Evolutionary conservation across 108 stramenopile species (phyloP), one percentile per base, ranked within the genome.

Genomic region (Skeletonema potamos): DNA sequence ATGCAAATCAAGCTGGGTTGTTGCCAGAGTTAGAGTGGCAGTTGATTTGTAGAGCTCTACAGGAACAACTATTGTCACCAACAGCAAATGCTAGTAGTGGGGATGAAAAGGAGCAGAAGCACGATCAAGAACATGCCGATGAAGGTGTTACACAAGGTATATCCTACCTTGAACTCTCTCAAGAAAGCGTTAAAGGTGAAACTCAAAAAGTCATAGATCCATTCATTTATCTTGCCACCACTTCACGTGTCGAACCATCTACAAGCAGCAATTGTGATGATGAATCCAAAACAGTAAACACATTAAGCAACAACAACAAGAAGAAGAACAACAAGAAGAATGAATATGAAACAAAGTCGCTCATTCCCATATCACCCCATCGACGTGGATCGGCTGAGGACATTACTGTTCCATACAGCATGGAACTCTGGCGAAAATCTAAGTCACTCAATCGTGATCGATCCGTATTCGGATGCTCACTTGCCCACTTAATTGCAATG

Each of bases 401-500:
- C 62, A 39, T 82, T 1, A 43, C 76, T 12, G 24, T 90, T 36
- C 93, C 91, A 54, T 94, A 92, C 68, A 79, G 85, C 27, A 62
- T 85, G 61, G 89, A 93, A 72, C 64, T 96, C 26, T 96, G 94
- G 94, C 73, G 78, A 9, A 96, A 96, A 73, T 82, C 86, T 17
- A 90, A 89, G 71, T 66, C 82, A 1, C 72, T 96, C 59, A 92
- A 89, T 79, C 81, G 94, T 33, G 94, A 90, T 68, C 41, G 94
- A 43, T 64, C 83, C 17, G 94, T 93, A 0, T 64, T 96, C 56
- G 94, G 78, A 27, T 96, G 94, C 67, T 64, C 86, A 1, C 74
- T 93, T 48, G 94, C 94, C 15, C 94, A 96, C 77, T 74, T 96
- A 64, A 85, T 83, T 18, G 94, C 94, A 13, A 86, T 96, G 87